These are phyloP conservation scores for Phytophthora europaea DNA, from an alignment of 352 stramenopile species.

Conservation along the genomic window DNA sequence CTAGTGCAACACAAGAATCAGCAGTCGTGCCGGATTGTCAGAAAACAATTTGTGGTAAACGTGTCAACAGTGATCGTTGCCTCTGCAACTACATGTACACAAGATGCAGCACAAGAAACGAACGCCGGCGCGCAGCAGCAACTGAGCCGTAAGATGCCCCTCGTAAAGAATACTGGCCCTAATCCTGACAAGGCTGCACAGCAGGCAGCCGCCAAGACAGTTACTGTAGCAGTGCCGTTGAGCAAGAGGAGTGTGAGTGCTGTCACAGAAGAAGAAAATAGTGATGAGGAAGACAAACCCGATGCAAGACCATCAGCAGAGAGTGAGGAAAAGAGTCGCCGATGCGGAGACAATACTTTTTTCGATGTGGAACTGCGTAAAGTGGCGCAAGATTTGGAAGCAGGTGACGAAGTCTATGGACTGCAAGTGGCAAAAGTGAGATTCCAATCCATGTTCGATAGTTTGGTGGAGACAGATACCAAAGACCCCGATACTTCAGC, in stretches of 20 bases:
- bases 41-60: neutral
- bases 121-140: neutral
- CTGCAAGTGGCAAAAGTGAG: constrained; percentile 2
- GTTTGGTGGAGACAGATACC: neutral
- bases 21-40: neutral
- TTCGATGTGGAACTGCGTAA: neutral
- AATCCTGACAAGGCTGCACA: neutral
- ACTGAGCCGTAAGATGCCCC: neutral
- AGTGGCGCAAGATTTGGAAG: constrained; percentile 2
- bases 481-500: neutral
- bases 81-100: neutral
- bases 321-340: neutral
- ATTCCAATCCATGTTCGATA: constrained; percentile 1
- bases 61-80: neutral
- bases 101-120: neutral
- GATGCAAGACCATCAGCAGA: neutral
- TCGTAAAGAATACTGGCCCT: neutral
- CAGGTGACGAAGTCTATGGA: neutral
- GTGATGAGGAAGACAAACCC: neutral
- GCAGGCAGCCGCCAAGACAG: neutral
- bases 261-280: neutral
- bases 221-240: neutral
- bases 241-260: neutral
- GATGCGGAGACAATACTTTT: neutral
- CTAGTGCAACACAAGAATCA: neutral